phyloP scores from a whole-genome alignment of 768 basidiomycete genomes.

The Amanita pseudoporphyria region DNA sequence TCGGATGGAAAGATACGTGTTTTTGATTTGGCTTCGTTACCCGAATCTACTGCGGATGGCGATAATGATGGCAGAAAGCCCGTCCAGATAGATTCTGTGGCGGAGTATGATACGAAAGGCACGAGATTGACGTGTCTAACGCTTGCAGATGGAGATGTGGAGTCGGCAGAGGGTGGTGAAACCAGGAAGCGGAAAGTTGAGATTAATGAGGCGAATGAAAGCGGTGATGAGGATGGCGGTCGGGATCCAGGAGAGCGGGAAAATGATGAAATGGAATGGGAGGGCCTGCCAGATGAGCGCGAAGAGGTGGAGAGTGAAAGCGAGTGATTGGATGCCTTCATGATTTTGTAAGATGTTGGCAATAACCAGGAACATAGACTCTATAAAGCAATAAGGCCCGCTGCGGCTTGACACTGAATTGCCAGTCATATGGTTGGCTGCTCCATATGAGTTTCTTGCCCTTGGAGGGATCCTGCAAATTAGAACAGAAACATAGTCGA shows the following conservation, averaged over 20 bases:
- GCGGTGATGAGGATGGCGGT: constrained; percentile 17
- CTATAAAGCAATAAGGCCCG: too few relatives aligned
- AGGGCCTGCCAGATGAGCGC: constrained; percentile 17
- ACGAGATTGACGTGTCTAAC: constrained; percentile 73
- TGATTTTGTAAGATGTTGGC: too few relatives aligned
- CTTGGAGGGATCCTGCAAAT: too few relatives aligned
- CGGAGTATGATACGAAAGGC: constrained; percentile 76
- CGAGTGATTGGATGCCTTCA: constrained; percentile 8
- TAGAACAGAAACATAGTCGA: too few relatives aligned
- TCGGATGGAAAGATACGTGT: constrained; percentile 84
- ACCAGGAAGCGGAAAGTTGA: constrained; percentile 24
- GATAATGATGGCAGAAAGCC: constrained; percentile 4
- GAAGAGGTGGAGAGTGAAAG: constrained; percentile 18
- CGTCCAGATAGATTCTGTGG: constrained; percentile 42
- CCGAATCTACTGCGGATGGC: neutral
- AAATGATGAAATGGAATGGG: constrained; percentile 15
- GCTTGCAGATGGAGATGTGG: constrained; percentile 40
- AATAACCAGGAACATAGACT: too few relatives aligned
- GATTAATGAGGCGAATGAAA: constrained; percentile 16
- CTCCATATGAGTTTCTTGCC: too few relatives aligned
- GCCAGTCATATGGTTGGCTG: too few relatives aligned
- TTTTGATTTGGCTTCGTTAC: constrained; percentile 59
- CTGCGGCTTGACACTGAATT: too few relatives aligned
- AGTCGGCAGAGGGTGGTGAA: constrained; percentile 10
- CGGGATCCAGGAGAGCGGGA: constrained; percentile 16